These are phyloP conservation scores for Prunus mira DNA, from an alignment of 306 rosid species.

Conservation along the genomic window DNA sequence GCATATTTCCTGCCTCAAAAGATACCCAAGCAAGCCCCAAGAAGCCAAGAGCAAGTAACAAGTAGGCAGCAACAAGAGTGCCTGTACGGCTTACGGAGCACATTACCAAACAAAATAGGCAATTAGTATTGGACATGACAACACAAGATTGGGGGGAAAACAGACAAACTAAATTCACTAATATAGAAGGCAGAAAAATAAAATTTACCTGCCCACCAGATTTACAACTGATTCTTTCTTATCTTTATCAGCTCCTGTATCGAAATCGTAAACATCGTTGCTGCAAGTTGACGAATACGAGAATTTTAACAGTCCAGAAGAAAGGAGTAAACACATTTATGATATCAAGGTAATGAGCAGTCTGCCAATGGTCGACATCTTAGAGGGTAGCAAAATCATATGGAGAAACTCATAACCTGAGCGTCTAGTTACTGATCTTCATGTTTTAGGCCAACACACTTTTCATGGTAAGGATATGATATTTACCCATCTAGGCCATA, in stretches of 20 bases:
- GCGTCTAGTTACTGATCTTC: not conserved
- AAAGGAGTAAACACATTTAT: conserved; percentile 9
- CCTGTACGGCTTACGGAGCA: conserved; percentile 65
- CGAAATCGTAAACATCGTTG: conserved; percentile 87
- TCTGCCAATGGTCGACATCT: not conserved
- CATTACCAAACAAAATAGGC: conserved; percentile 25
- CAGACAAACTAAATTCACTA: not conserved
- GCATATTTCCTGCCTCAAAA: conserved; percentile 51
- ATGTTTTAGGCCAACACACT: not conserved
- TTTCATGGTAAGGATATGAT: not conserved
- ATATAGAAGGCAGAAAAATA: conserved; percentile 6
- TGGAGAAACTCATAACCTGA: not conserved
- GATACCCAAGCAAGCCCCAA: conserved; percentile 65
- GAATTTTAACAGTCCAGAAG: not conserved
- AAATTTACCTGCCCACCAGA: conserved; percentile 67
- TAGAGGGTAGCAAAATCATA: not conserved
- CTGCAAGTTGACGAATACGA: conserved; percentile 31
- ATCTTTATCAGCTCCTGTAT: conserved; percentile 86
- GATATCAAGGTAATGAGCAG: conserved; percentile 2
- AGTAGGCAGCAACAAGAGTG: conserved; percentile 58
- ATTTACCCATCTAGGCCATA: not conserved
- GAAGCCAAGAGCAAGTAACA: conserved; percentile 69
- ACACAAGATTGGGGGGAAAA: not conserved
- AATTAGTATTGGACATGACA: conserved; percentile 12
- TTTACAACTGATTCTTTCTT: conserved; percentile 85